phyloP scores from a whole-genome alignment of 1,284 basidiomycete genomes.

The Tylopilus orsonianus region DNA sequence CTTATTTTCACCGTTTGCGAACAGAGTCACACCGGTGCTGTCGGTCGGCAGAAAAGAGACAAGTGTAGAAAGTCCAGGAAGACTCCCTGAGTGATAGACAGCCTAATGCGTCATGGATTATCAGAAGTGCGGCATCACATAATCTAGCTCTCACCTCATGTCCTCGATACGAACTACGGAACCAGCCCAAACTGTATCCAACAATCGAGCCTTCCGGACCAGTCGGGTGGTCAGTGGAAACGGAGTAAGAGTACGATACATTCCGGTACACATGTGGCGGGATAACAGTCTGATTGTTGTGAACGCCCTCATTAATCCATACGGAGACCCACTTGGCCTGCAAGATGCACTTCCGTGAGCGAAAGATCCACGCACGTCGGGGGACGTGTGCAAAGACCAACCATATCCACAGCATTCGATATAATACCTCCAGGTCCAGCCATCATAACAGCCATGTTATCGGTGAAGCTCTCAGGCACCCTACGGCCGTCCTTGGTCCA shows the following conservation, averaged over 20 bases:
- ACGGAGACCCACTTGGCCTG: constrained; percentile 37
- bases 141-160: constrained; percentile 31
- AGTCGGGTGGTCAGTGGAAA: constrained; percentile 14
- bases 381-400: constrained; percentile 11
- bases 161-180: constrained; percentile 32
- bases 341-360: background rate
- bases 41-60: constrained; percentile 31
- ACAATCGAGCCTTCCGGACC: constrained; percentile 15
- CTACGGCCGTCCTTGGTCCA: constrained; percentile 29
- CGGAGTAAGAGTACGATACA: constrained; percentile 27
- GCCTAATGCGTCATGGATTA: constrained; percentile 16
- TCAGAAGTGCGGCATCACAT: background rate
- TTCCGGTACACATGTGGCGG: constrained; percentile 27
- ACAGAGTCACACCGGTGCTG: constrained; percentile 30
- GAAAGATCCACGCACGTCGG: background rate
- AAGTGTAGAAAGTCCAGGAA: constrained; percentile 32
- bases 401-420: constrained; percentile 38
- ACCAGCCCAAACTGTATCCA: constrained; percentile 40
- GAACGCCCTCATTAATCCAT: constrained; percentile 32
- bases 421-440: constrained; percentile 40
- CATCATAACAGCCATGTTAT: constrained; percentile 21
- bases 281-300: constrained; percentile 29
- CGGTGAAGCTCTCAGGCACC: constrained; percentile 30
- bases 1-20: constrained; percentile 31
- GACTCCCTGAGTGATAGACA: constrained; percentile 29